Evolutionary conservation across 2,329 filamentous ascomycete species (phyloP), one percentile per base, ranked within the genome.

Genomic region (Colletotrichum tropicale): DNA sequence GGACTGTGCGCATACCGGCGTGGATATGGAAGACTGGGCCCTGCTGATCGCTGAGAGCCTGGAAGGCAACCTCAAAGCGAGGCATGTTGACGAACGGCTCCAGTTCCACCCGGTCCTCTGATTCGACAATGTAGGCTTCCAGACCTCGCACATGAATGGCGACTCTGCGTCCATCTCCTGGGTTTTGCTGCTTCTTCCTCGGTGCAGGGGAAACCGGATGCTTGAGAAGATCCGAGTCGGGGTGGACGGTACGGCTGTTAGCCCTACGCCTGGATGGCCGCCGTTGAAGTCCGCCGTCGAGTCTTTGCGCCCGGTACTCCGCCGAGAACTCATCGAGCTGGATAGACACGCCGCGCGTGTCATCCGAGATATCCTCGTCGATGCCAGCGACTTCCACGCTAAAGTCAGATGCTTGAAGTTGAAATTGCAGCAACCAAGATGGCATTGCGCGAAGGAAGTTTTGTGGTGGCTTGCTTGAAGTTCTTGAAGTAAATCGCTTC

Each of bases 41-140:
- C 80, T 98, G 95, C 34, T 91, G 91, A 83, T 99, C 97, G 78
- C 95, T 98, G 6, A 93, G 89, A 0, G 97, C 98, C 32, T 94
- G 95, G 71, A 98, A 90, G 2, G 95, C 94, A 32, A 98, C 88
- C 82, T 99, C 97, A 79, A 98, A 95, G 38, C 94, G 92, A 32
- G 98, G 97, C 75, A 99, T 88, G 55, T 92, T 94, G 78, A 98
- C 84, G 81, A 98, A 98, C 1, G 96, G 93, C 73, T 98, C 95
- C 5, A 92, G 87, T 82, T 98, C 96, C 84, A 96, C 94, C 77
- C 92, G 94, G 77, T 98, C 95, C 4, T 94, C 90, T 0, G 94
- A 94, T 82, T 99, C 97, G 64, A 98, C 93, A 65, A 98, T 94
- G 80, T 97, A 96, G 0, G 94, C 95, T 83, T 98, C 97, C 6